Evolutionary conservation across 75 land plant genomes (phyloP), one percentile per base, ranked within the genome.

Genomic region (Sequoia sempervirens): DNA sequence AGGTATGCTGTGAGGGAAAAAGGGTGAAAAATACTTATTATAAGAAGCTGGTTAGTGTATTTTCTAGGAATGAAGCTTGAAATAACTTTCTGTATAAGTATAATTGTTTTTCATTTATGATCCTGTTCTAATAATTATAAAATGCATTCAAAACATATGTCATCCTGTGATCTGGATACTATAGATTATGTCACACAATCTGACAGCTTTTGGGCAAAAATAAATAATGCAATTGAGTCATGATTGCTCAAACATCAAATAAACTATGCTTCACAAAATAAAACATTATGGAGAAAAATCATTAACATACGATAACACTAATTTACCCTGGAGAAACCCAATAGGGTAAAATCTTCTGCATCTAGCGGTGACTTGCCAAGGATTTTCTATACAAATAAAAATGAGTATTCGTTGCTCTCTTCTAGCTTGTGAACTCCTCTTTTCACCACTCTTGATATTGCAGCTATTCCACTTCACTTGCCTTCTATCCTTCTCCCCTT

Each of bases 1-100:
- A 97, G 99, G 99, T 97, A 91, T 78, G 53, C 15, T 80, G 17
- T 23, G 30, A 54, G 64, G 30, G 41, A 40, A 41, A 84, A 36
- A 84, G 20, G 10, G 17, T 45, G 36, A 85, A 14, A 54, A 40
- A 9, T 15, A 37, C 28, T 83, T 38, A 30, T 61, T 47, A 18
- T 38, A n/a, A 36, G 30, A 37, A 34, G 34, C 36, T 45, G 36
- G 26, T 14, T 84, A 81, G 41, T 56, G 20, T 41, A 32, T 41
- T 18, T 38, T 64, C 26, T 54, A 56, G 17, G 74, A 34, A 81
- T 34, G 34, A 50, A 34, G 5, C n/a, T 81, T 34, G 73, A 37
- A 32, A n/a, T 40, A 81, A 32, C 41, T 81, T 32, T 50, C 8
- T 81, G 8, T 47, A 53, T 52, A 20, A 6, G 37, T 80, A 15